phyloP scores from a whole-genome alignment of 768 basidiomycete species.

The Paxillus ammoniavirescens region DNA sequence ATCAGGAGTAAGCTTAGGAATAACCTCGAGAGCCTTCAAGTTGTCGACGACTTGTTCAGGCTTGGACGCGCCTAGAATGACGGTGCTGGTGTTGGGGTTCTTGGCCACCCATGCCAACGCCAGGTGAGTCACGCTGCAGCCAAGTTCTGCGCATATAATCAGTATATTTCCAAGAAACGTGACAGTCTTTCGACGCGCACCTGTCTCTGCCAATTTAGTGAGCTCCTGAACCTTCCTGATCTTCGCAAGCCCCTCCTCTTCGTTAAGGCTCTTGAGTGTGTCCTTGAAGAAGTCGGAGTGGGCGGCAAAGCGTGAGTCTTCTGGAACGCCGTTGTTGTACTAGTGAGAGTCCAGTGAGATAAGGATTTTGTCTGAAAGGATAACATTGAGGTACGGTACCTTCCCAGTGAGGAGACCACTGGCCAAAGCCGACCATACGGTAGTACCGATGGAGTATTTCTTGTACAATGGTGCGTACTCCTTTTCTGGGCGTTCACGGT shows the following conservation, averaged over 20 bases:
- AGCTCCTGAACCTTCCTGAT: slow-evolving; percentile 49
- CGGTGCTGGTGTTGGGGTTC: slow-evolving; percentile 48
- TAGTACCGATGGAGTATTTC: slow-evolving; percentile 46
- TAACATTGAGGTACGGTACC: slow-evolving; percentile 17
- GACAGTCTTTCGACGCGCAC: slow-evolving; percentile 7
- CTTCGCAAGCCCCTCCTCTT: slow-evolving; percentile 43
- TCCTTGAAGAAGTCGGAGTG: slow-evolving; percentile 47
- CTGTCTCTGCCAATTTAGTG: slow-evolving; percentile 41
- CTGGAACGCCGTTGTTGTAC: slow-evolving; percentile 52
- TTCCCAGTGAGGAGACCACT: slow-evolving; percentile 56
- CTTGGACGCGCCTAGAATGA: slow-evolving; percentile 49
- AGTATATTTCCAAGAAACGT: background rate
- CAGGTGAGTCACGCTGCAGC: slow-evolving; percentile 45
- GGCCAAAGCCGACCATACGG: slow-evolving; percentile 57
- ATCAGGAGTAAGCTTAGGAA: slow-evolving; percentile 53
- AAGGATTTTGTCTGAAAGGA: background rate
- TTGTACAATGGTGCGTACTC: slow-evolving; percentile 49
- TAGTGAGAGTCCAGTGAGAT: slow-evolving; percentile 13
- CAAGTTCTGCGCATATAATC: slow-evolving; percentile 35
- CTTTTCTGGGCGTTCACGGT: slow-evolving; percentile 53
- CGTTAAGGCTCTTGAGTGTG: slow-evolving; percentile 39
- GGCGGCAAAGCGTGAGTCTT: slow-evolving; percentile 48
- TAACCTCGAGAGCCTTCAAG: slow-evolving; percentile 49
- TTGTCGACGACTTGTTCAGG: slow-evolving; percentile 49
- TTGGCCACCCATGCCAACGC: slow-evolving; percentile 56